phyloP scores from a whole-genome alignment of 345 rosid species.

The Pugionium dolabratum region DNA sequence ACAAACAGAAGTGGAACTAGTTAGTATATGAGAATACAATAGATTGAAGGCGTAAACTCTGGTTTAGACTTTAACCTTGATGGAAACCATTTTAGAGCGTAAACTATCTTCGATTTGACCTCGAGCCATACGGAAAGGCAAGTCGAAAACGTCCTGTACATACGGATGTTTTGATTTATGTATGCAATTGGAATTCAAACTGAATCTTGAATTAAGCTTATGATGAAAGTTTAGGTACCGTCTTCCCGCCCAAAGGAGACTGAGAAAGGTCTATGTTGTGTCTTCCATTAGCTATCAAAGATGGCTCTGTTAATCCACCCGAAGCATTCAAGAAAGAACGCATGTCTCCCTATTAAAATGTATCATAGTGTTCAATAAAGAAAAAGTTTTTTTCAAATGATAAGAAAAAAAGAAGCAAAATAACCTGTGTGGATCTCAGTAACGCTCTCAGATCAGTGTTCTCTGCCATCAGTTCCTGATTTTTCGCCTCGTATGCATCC shows the following conservation, averaged over 20 bases:
- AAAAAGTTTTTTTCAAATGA: neutral
- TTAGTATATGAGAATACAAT: too few species aligned
- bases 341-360: conserved; percentile 79
- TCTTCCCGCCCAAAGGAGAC: conserved; percentile 94
- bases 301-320: too few species aligned
- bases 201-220: too few species aligned
- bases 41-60: too few species aligned
- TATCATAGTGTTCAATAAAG: too few species aligned
- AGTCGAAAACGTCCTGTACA: conserved; percentile 94
- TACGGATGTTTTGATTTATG: too few species aligned
- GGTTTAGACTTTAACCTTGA: too few species aligned
- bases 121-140: conserved; percentile 92
- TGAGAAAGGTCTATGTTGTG: conserved; percentile 61
- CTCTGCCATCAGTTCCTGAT: conserved; percentile 88
- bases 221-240: too few species aligned
- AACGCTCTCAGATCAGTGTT: conserved; percentile 85
- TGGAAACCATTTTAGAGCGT: conserved; percentile 85
- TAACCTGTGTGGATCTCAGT: conserved; percentile 89
- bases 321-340: conserved; percentile 84
- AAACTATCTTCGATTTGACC: conserved; percentile 97
- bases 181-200: too few species aligned
- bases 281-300: too few species aligned
- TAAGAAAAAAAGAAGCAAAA: neutral
- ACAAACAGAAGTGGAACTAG: neutral
- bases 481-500: conserved; percentile 92